Percentiles rank a stretch among this genome's conserved stretches.
phyloP scores from a whole-genome alignment of 208 protist species.

The Crithidia expoeki region DNA sequence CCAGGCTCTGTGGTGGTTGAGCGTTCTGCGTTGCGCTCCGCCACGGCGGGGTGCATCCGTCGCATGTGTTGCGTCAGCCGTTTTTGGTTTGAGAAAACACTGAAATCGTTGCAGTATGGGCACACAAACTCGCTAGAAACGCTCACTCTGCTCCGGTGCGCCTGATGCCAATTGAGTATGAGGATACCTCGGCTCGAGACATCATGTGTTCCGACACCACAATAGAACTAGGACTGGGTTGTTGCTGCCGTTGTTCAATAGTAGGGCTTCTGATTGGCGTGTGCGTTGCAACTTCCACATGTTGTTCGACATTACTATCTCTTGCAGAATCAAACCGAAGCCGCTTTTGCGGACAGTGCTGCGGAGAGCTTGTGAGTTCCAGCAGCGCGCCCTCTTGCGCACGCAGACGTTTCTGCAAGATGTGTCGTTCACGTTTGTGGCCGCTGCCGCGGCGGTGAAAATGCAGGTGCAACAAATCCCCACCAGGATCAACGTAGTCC shows the following conservation, averaged over 20 bases:
- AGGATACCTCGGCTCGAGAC: conserved; percentile 23
- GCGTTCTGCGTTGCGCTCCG: conserved; percentile 1
- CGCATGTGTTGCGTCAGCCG: conserved; percentile 48
- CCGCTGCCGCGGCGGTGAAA: conserved; percentile 47
- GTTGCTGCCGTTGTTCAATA: neutral
- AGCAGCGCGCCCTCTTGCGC: conserved; percentile 34
- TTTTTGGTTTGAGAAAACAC: conserved; percentile 37
- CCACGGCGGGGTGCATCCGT: conserved; percentile 43
- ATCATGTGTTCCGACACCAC: conserved; percentile 19
- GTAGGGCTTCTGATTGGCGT: neutral
- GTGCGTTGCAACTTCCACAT: neutral
- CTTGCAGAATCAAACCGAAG: neutral
- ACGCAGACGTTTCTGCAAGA: conserved; percentile 53
- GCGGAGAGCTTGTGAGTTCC: conserved; percentile 12
- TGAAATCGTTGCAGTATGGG: conserved; percentile 54
- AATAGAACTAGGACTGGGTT: neutral
- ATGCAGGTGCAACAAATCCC: conserved; percentile 35
- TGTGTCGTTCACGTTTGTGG: conserved; percentile 41
- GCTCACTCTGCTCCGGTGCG: neutral
- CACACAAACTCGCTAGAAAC: conserved; percentile 32
- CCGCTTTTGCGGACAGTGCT: conserved; percentile 5
- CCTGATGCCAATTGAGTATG: neutral
- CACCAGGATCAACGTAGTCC: conserved; percentile 12
- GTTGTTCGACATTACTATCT: neutral
- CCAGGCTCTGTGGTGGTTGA: no score